Conservation (phyloP, 148 eudicot species). For the Cornus florida region DNA sequence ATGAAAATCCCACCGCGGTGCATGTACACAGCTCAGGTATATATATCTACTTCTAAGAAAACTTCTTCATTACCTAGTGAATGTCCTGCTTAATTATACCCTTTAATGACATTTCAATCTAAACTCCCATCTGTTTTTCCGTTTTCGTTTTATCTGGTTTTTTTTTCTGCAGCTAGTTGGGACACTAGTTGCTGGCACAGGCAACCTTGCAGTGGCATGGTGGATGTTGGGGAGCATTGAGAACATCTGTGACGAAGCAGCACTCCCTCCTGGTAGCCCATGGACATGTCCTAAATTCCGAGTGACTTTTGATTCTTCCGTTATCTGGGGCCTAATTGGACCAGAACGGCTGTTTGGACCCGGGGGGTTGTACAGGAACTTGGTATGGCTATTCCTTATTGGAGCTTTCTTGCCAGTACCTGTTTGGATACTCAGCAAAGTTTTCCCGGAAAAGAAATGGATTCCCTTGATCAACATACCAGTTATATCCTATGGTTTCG, state of each 20-base stretch:
- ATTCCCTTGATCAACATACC: slow-evolving; percentile 89
- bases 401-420: slow-evolving; percentile 94
- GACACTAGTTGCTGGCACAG: slow-evolving; percentile 75
- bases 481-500: slow-evolving; percentile 91
- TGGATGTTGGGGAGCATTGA: slow-evolving; percentile 90
- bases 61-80: no score
- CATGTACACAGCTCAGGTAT: slow-evolving; percentile 92
- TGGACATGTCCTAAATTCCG: slow-evolving; percentile 99
- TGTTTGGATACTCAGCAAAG: slow-evolving; percentile 81
- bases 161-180: slow-evolving; percentile 65
- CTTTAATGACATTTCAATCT: neutral
- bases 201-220: slow-evolving; percentile 93
- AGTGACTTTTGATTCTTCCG: slow-evolving; percentile 93
- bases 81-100: neutral
- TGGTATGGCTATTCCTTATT: slow-evolving; percentile 89
- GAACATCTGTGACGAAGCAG: slow-evolving; percentile 80
- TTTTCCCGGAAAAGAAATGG: slow-evolving; percentile 91
- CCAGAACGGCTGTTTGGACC: slow-evolving; percentile 81
- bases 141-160: neutral
- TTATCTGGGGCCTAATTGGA: slow-evolving; percentile 99
- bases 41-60: neutral
- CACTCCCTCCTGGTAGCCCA: slow-evolving; percentile 88
- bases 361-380: slow-evolving; percentile 82
- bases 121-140: neutral
- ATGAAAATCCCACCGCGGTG: slow-evolving; percentile 97